Conservation (phyloP, 768 basidiomycete species). For the Panaeolus papilionaceus region DNA sequence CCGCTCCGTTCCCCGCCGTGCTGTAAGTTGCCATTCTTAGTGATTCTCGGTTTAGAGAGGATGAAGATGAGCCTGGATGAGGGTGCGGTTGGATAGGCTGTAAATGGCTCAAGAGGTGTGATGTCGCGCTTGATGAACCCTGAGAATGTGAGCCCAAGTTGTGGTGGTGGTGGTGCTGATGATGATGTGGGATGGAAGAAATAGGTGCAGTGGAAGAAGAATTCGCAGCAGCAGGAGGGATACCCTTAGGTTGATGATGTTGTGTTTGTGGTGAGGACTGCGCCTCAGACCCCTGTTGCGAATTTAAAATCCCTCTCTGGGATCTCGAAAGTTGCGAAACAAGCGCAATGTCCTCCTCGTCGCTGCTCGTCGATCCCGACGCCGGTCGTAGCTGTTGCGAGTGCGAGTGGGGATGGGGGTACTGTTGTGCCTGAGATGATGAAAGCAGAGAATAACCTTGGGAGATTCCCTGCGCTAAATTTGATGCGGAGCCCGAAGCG, state of each 20-base stretch:
- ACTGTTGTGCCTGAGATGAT: neutral
- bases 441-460: neutral
- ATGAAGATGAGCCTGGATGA: neutral
- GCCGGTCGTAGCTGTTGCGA: neutral
- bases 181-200: neutral
- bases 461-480: neutral
- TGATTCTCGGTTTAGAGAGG: neutral
- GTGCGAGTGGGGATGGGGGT: neutral
- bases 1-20: neutral
- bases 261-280: too few species aligned
- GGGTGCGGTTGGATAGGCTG: neutral
- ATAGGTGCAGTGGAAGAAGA: too few species aligned
- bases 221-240: too few species aligned
- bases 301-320: neutral
- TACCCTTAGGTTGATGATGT: neutral
- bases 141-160: neutral
- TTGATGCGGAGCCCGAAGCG: constrained; percentile 10
- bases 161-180: too few species aligned
- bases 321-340: neutral
- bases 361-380: neutral
- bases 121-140: neutral
- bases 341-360: neutral
- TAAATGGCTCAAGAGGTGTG: neutral
- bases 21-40: constrained; percentile 1
- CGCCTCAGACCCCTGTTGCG: neutral